Evolutionary conservation across 1,139 yeast genomes (phyloP).

Genomic region (Hanseniaspora gamundiae): DNA sequence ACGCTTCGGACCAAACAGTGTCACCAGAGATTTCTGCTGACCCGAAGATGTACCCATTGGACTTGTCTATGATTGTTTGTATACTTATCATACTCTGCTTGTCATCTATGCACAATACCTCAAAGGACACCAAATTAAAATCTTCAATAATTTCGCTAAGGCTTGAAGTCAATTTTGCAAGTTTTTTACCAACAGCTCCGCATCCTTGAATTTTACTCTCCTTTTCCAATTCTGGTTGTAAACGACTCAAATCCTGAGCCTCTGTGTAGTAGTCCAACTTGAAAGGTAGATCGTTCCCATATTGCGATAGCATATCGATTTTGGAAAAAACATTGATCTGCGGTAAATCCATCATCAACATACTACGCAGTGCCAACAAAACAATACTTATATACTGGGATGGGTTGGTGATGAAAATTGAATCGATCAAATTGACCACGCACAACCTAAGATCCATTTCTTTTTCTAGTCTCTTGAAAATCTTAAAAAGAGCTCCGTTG

Average conservation of each 20-base stretch:
- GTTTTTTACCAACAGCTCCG: constrained; percentile 42
- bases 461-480: constrained; percentile 61
- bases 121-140: constrained; percentile 77
- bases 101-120: constrained; percentile 83
- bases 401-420: constrained; percentile 75
- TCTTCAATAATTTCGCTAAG: constrained; percentile 80
- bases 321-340: constrained; percentile 87
- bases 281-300: constrained; percentile 50
- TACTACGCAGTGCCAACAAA: constrained; percentile 71
- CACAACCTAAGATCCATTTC: constrained; percentile 60
- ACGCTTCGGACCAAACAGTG: constrained; percentile 89
- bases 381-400: constrained; percentile 83
- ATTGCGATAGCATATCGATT: constrained; percentile 65
- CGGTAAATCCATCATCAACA: constrained; percentile 88
- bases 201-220: constrained; percentile 41
- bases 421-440: constrained; percentile 79
- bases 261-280: constrained; percentile 80
- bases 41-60: constrained; percentile 90
- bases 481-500: constrained; percentile 64
- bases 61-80: constrained; percentile 68
- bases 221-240: constrained; percentile 56
- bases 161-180: constrained; percentile 59
- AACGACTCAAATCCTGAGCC: constrained; percentile 66
- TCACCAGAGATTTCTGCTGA: constrained; percentile 91
- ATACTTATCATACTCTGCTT: constrained; percentile 82